Conservation (phyloP, 2,329 filamentous ascomycete species). For the Emmonsiellopsis sp. region DNA sequence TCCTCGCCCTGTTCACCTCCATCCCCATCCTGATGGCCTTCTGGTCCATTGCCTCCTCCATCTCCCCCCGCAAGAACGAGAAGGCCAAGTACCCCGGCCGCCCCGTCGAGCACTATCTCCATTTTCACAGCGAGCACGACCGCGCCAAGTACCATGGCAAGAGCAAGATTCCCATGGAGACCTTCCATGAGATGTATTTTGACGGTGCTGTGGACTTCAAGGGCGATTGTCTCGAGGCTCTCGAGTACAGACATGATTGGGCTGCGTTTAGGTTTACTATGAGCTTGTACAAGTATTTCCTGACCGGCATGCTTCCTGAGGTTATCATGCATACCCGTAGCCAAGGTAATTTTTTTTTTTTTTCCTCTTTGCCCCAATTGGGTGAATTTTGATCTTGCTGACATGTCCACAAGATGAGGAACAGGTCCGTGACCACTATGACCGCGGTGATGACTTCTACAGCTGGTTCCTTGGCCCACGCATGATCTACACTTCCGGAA, state of each 20-base stretch:
- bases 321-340: slow-evolving; percentile 86
- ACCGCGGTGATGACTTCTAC: slow-evolving; percentile 97
- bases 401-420: slow-evolving; percentile 63
- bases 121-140: slow-evolving; percentile 40
- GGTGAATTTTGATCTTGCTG: not conserved
- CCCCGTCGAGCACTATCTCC: slow-evolving; percentile 76
- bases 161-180: slow-evolving; percentile 53
- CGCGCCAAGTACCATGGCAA: slow-evolving; percentile 40
- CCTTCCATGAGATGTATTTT: slow-evolving; percentile 97
- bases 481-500: slow-evolving; percentile 96
- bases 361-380: not conserved
- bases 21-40: slow-evolving; percentile 72
- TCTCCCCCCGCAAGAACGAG: slow-evolving; percentile 84
- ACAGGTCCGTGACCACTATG: slow-evolving; percentile 95
- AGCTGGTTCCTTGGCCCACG: slow-evolving; percentile 95
- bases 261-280: slow-evolving; percentile 86
- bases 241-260: slow-evolving; percentile 97
- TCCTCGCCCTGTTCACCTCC: slow-evolving; percentile 71
- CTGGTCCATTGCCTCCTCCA: slow-evolving; percentile 71
- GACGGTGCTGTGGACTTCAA: slow-evolving; percentile 92
- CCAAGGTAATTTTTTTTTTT: slow-evolving; percentile 51
- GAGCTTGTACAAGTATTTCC: slow-evolving; percentile 76
- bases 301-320: slow-evolving; percentile 80
- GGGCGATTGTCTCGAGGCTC: slow-evolving; percentile 75
- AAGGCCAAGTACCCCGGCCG: slow-evolving; percentile 80